Percentiles rank a stretch among this genome's conserved stretches.
Conservation (phyloP, 768 basidiomycete species). For the Naganishia friedmannii region DNA sequence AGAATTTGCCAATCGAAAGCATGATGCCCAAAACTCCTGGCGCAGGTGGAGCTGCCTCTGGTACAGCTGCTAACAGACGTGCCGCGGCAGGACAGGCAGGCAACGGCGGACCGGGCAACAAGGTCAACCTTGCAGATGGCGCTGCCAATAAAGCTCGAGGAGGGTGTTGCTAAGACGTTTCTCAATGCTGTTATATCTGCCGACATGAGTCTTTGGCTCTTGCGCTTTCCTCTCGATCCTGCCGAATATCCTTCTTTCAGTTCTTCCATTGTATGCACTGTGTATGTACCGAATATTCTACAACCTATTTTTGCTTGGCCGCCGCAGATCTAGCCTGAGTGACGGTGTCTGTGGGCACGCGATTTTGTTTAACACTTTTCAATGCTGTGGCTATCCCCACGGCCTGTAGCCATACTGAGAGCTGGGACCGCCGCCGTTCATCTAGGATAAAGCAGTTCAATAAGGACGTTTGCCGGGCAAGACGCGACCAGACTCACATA, state of each 20-base stretch:
- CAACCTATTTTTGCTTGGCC: constrained; percentile 14
- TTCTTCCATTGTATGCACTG: background rate
- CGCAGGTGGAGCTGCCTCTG: constrained; percentile 60
- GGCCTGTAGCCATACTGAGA: constrained; percentile 30
- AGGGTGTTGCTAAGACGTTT: constrained; percentile 44
- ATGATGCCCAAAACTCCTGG: constrained; percentile 75
- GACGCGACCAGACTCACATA: constrained; percentile 26
- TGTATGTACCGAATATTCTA: constrained; percentile 26
- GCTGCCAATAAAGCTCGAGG: constrained; percentile 44
- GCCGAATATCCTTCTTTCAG: background rate
- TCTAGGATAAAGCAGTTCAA: constrained; percentile 8
- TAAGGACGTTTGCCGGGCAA: background rate
- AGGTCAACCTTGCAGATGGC: constrained; percentile 50
- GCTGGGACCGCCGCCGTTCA: constrained; percentile 28
- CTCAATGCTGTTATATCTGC: background rate
- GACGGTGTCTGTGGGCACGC: background rate
- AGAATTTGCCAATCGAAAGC: constrained; percentile 88
- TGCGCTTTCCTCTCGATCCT: background rate
- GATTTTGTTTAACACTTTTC: background rate
- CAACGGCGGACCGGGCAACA: constrained; percentile 15
- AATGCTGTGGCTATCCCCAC: constrained; percentile 12
- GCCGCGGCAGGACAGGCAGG: constrained; percentile 18
- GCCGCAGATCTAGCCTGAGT: background rate
- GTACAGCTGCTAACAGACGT: constrained; percentile 12
- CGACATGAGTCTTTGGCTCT: background rate